Evolutionary conservation across 148 eudicot species (phyloP), one percentile per base, ranked within the genome.

Genomic region (Heliamphora exappendiculata): DNA sequence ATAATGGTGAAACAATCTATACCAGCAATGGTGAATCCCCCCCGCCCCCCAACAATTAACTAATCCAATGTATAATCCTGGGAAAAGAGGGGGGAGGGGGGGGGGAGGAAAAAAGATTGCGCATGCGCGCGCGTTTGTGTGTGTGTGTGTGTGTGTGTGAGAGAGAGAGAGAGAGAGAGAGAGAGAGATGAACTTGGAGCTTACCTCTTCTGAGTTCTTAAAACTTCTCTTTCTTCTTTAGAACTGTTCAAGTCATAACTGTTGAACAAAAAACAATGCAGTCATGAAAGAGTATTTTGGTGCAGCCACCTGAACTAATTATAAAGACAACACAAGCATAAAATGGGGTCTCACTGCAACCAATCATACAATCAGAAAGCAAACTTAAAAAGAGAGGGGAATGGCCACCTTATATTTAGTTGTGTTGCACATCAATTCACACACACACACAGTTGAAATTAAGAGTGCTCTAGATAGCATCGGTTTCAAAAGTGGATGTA

Each of bases 191-290:
- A 72, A 80, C 17, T 36, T 57, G 26, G 58, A 79, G 64, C 47
- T 41, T 80, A 90, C 98, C 98, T 90, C 42, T 90, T 94, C 84
- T 84, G 84, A 64, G 85, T 85, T 84, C 78, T 85, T 51, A 82
- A 51, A 60, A 58, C 76, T 51, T 91, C 95, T 86, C 98, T 90
- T 80, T 83, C 95, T 84, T 87, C 95, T 85, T 86, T 89, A 64
- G 93, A 78, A 78, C 93, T 91, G 78, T 82, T 87, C 76, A 94
- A 81, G 62, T 85, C 88, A 80, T 91, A 94, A 59, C 98, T 94
- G 95, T 83, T 24, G 36, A 68, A 55, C 64, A 60, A 79, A 77
- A 54, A 31, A n/a, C 50, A 73, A 67, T 47, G 53, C 22, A 66
- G 58, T 28, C 62, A 67, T 39, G 8, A 11, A 3, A 41, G 42